A percentile compares a stretch with the other conserved stretches of the same genome.
Conservation (phyloP, 352 stramenopile species). For the Globisporangium polare region DNA sequence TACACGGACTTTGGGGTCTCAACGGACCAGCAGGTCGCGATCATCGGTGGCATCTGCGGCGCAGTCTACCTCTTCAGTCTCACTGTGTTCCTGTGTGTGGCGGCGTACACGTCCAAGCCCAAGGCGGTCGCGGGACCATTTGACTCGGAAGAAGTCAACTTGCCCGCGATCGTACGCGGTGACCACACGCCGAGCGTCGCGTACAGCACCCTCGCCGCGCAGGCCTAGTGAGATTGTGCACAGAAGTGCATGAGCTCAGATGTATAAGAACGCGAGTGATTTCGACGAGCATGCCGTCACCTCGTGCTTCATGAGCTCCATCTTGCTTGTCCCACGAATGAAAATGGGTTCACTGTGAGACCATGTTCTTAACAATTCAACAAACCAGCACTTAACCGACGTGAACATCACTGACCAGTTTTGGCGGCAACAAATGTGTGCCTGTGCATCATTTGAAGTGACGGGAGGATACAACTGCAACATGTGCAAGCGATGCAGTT, state of each 20-base stretch:
- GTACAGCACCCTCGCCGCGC: slow-evolving; percentile 16
- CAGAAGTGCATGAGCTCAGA: background rate
- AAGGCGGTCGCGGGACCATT: background rate
- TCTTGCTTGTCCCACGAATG: background rate
- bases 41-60: slow-evolving; percentile 33
- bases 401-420: background rate
- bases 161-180: background rate
- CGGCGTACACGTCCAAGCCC: slow-evolving; percentile 13
- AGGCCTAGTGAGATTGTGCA: slow-evolving; percentile 4
- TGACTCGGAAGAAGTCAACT: slow-evolving; percentile 15
- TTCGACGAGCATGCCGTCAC: background rate
- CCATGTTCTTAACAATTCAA: background rate
- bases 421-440: no score
- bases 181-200: slow-evolving; percentile 7
- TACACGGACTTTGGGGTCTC: slow-evolving; percentile 64
- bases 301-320: background rate
- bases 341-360: background rate
- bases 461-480: background rate
- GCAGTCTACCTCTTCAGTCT: slow-evolving; percentile 29
- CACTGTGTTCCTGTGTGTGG: slow-evolving; percentile 26
- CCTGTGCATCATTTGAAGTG: no score
- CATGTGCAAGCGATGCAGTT: slow-evolving; percentile 13
- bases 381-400: background rate
- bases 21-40: slow-evolving; percentile 30
- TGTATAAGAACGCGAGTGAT: background rate